phyloP scores from a whole-genome alignment of 805 yeast genomes.

The Phaffomyces thermotolerans region DNA sequence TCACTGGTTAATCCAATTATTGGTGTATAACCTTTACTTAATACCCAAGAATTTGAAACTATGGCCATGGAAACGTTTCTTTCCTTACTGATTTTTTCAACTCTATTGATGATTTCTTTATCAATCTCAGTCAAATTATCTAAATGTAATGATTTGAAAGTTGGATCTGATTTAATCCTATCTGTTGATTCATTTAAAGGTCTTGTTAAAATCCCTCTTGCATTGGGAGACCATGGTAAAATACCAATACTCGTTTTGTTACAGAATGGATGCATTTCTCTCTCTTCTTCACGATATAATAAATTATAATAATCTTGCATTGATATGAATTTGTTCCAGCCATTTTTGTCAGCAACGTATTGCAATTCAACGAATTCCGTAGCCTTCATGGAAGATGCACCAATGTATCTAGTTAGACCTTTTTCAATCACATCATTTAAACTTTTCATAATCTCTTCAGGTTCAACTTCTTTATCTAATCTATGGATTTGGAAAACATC shows the following conservation, averaged over 20 bases:
- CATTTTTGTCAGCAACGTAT: constrained; percentile 44
- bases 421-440: constrained; percentile 42
- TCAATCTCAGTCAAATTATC: constrained; percentile 10
- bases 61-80: constrained; percentile 43
- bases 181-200: constrained; percentile 25
- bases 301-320: constrained; percentile 56
- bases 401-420: constrained; percentile 48
- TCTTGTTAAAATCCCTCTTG: constrained; percentile 47
- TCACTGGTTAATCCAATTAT: constrained; percentile 46
- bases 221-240: constrained; percentile 57
- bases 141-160: constrained; percentile 17
- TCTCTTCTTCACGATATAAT: constrained; percentile 56
- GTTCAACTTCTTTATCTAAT: constrained; percentile 39
- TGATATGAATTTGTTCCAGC: constrained; percentile 51
- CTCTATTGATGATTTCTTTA: constrained; percentile 35
- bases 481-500: constrained; percentile 57
- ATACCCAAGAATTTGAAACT: constrained; percentile 47
- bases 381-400: constrained; percentile 57
- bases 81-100: constrained; percentile 47
- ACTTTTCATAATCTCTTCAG: constrained; percentile 46
- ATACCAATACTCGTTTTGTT: constrained; percentile 44
- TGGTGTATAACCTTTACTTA: constrained; percentile 45
- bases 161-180: constrained; percentile 14
- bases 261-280: constrained; percentile 53
- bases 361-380: constrained; percentile 49